Percentiles rank a stretch among this genome's conserved stretches.
Conservation (phyloP, 2,329 filamentous ascomycete species). For the Alternaria sp. region DNA sequence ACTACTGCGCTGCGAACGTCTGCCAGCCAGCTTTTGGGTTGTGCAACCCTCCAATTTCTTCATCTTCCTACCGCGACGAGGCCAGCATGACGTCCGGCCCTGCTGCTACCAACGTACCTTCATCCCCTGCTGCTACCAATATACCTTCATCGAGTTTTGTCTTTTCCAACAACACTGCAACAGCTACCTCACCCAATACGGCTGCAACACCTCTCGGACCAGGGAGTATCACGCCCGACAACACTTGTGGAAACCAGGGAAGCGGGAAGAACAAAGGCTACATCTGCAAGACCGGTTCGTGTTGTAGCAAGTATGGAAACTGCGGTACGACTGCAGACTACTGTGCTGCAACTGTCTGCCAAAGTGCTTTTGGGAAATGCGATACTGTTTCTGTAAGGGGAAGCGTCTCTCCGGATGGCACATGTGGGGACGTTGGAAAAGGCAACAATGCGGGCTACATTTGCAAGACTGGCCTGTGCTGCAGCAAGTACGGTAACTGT, state of each 20-base stretch:
- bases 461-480: not conserved
- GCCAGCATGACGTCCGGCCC: not conserved
- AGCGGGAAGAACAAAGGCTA: not conserved
- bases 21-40: conserved; percentile 10
- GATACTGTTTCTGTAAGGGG: not conserved
- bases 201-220: not conserved
- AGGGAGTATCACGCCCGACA: not conserved
- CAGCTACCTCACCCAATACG: not conserved
- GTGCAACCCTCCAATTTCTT: not conserved
- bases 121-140: not conserved
- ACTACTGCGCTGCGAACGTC: conserved; percentile 11
- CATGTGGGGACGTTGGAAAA: not conserved
- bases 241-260: not conserved
- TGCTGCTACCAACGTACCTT: not conserved
- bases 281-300: not conserved
- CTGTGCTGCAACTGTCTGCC: not conserved
- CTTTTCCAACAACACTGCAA: not conserved
- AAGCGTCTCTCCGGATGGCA: not conserved
- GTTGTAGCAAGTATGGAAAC: not conserved
- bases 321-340: not conserved
- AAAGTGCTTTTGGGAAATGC: not conserved
- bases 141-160: not conserved
- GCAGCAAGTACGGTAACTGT: not conserved
- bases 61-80: not conserved
- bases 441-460: not conserved